A percentile compares a stretch with the other conserved stretches of the same genome.
Conservation (phyloP, 805 yeast genomes). For the Kodamaea kaohsiungensis region DNA sequence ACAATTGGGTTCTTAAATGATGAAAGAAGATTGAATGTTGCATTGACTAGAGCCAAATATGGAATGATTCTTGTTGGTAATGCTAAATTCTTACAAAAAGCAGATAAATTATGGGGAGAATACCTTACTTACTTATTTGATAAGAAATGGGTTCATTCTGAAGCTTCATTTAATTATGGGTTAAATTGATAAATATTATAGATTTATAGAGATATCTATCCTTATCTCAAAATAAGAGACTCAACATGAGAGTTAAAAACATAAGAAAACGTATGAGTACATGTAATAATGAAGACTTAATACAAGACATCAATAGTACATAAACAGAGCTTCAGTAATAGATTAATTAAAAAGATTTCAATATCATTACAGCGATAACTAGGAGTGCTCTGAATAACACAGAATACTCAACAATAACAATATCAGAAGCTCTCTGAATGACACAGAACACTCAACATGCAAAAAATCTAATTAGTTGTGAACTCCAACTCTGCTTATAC, state of each 20-base stretch:
- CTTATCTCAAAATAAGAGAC: no score
- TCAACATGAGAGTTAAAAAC: no score
- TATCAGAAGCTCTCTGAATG: no score
- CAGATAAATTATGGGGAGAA: slow-evolving; percentile 51
- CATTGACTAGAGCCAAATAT: slow-evolving; percentile 30
- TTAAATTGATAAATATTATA: background rate
- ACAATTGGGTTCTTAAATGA: slow-evolving; percentile 30
- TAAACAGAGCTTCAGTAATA: no score
- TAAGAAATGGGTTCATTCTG: slow-evolving; percentile 29
- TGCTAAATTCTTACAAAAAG: slow-evolving; percentile 43
- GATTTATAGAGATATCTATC: background rate
- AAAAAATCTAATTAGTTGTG: background rate
- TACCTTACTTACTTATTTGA: slow-evolving; percentile 44
- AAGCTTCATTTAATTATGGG: background rate
- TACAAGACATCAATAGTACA: no score
- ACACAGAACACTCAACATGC: no score
- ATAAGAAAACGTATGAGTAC: no score
- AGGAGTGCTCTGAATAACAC: no score
- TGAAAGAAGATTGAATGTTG: slow-evolving; percentile 31
- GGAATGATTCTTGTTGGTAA: slow-evolving; percentile 36
- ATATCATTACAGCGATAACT: no score
- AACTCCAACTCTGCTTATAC: background rate
- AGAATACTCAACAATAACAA: no score
- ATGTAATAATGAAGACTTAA: no score
- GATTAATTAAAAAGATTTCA: no score